These are phyloP conservation scores for Lachnellula hyalina DNA, from an alignment of 2,329 filamentous ascomycete species.

Conservation along the genomic window DNA sequence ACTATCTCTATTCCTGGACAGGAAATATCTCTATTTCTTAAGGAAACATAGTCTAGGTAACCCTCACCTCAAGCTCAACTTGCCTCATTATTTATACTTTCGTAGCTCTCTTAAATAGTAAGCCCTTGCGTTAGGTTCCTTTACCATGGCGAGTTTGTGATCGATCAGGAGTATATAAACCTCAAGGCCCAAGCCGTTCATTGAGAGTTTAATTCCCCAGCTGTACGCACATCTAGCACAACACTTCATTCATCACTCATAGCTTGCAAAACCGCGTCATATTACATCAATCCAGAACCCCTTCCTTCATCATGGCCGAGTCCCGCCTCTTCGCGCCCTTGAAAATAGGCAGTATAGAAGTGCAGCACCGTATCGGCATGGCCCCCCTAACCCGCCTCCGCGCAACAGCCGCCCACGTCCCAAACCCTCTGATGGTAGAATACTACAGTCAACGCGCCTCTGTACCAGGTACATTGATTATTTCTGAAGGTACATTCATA, in stretches of 20 bases:
- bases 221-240: neutral
- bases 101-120: neutral
- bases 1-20: neutral
- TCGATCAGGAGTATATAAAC: neutral
- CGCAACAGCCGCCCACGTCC: constrained; percentile 42
- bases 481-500: constrained; percentile 53
- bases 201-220: neutral
- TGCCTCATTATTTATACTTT: neutral
- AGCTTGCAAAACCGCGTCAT: too few species aligned
- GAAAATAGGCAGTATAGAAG: constrained; percentile 35
- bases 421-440: constrained; percentile 38
- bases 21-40: neutral
- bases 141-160: neutral
- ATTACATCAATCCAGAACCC: neutral
- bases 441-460: constrained; percentile 50
- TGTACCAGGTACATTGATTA: constrained; percentile 47
- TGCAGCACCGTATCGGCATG: constrained; percentile 46
- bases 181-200: neutral
- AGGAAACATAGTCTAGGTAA: too few species aligned
- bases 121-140: too few species aligned
- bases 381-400: constrained; percentile 54
- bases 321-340: constrained; percentile 39
- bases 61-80: too few species aligned
- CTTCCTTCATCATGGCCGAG: neutral
- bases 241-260: too few species aligned